Evolutionary conservation across 1,139 yeast species (phyloP).

Genomic region (Scheffersomyces stambukii): DNA sequence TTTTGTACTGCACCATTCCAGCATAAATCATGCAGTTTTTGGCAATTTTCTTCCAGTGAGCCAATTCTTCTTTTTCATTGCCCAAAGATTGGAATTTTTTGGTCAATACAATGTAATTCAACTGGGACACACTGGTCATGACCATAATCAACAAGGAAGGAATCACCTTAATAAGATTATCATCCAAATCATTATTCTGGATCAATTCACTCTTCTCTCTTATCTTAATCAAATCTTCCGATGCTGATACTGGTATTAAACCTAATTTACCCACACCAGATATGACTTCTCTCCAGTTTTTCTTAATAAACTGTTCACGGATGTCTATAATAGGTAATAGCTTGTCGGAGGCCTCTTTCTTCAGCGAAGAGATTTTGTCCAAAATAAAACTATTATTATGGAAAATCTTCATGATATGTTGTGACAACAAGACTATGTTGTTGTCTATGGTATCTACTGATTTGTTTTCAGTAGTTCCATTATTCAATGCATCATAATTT

Average conservation of each 20-base stretch:
- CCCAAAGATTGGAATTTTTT: constrained; percentile 47
- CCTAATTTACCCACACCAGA: constrained; percentile 54
- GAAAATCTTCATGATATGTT: constrained; percentile 52
- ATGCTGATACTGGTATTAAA: constrained; percentile 57
- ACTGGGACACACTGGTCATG: constrained; percentile 71
- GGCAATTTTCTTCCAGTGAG: constrained; percentile 59
- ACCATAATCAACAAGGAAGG: constrained; percentile 78
- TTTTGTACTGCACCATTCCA: constrained; percentile 90
- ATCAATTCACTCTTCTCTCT: constrained; percentile 41
- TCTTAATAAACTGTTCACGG: constrained; percentile 54
- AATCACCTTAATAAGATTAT: constrained; percentile 69
- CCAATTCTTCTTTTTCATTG: constrained; percentile 52
- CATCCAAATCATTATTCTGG: constrained; percentile 51
- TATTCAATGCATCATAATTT: constrained; percentile 25
- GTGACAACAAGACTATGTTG: constrained; percentile 53
- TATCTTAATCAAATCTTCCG: constrained; percentile 28
- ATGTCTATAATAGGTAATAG: constrained; percentile 67
- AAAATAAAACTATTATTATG: constrained; percentile 49
- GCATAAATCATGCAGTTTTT: constrained; percentile 92
- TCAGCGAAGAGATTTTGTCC: constrained; percentile 38
- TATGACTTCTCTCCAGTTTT: constrained; percentile 62
- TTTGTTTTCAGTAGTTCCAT: constrained; percentile 11
- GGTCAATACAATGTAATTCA: constrained; percentile 46
- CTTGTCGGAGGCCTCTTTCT: constrained; percentile 59
- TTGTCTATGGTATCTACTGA: constrained; percentile 34